Base-by-base conservation (phyloP, 2,329 filamentous ascomycete genomes). In the Colletotrichum navitas region DNA sequence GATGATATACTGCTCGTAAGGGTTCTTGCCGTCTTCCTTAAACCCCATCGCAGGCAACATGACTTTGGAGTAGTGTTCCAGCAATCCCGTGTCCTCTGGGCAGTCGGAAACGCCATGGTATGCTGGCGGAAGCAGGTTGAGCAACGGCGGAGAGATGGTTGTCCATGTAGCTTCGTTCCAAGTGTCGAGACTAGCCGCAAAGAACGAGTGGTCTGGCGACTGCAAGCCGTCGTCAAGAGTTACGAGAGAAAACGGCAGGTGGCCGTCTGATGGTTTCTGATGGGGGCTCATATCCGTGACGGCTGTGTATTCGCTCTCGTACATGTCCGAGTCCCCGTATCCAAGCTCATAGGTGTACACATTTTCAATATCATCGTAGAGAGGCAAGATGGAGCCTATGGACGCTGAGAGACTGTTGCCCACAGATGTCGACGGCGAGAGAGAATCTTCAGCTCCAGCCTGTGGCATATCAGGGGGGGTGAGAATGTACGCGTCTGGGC, bases 31-130 rank as follows among this genome's bases (percentile, higher is more conserved):
- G 3, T 49, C 66, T n/a, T 73, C 56, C 10, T 59, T 54, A 11
- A 71, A 68, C 8, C 65, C 65, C 68, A 71, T 71, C 16, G 24
- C 66, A 7, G 63, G 65, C 12, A 68, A 41, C 56, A 74, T 66
- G 0, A 55, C 34, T 11, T 66, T 63, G 11, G 59, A 65, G 49
- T 73, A 74, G 26, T 74, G 70, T 10, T 74, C 70, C 5, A 74
- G 43, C 24, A 74, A 56, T n/a, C 66, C 62, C 10, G 60, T 68
- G 26, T 62, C 59, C 45, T 73, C 69, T 3, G 66, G 72, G 6
- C 52, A 71, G 12, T 71, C 68, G 2, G 59, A 18, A 6, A 41
- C 45, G 3, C 45, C 51, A 24, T 43, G 68, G 10, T 63, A 63
- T 8, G 52, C 43, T 2, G 68, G 65, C 0, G 68, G 68, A 14